A percentile compares a stretch with the other conserved stretches of the same genome.
phyloP scores from a whole-genome alignment of 306 rosid species.

The Trichosanthes cucumerina region DNA sequence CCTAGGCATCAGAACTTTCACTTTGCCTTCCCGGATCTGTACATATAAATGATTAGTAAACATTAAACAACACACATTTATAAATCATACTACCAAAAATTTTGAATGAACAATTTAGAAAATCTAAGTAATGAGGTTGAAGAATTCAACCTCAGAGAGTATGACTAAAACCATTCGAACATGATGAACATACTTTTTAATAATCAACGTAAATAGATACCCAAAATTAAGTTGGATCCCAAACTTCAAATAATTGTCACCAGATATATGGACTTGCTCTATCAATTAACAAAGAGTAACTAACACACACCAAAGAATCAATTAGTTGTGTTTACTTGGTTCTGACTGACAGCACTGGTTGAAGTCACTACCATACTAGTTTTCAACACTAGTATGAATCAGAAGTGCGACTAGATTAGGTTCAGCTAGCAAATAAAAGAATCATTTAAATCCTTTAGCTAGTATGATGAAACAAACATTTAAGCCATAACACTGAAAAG shows the following conservation, averaged over 20 bases:
- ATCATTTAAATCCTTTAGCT: not conserved
- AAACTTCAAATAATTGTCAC: not conserved
- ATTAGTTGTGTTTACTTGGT: not conserved
- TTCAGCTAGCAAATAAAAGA: slow-evolving; percentile 1
- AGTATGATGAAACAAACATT: not conserved
- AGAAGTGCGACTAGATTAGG: slow-evolving; percentile 6
- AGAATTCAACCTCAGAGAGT: not conserved
- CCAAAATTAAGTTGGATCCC: not conserved
- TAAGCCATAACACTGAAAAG: not conserved
- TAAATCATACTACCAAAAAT: not conserved
- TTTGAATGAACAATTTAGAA: not conserved
- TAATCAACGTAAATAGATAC: not conserved
- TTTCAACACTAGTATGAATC: not conserved
- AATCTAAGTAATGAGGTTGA: not conserved
- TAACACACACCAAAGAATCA: not conserved
- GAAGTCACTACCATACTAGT: not conserved
- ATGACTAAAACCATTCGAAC: not conserved
- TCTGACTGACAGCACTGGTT: not conserved
- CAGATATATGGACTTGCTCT: not conserved
- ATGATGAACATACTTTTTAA: not conserved
- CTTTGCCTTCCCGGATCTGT: slow-evolving; percentile 76
- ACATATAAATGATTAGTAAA: not conserved
- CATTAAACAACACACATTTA: not conserved
- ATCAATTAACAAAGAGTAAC: not conserved
- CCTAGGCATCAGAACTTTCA: slow-evolving; percentile 67